Conservation (phyloP, 345 rosid species). For the Excoecaria agallocha region DNA sequence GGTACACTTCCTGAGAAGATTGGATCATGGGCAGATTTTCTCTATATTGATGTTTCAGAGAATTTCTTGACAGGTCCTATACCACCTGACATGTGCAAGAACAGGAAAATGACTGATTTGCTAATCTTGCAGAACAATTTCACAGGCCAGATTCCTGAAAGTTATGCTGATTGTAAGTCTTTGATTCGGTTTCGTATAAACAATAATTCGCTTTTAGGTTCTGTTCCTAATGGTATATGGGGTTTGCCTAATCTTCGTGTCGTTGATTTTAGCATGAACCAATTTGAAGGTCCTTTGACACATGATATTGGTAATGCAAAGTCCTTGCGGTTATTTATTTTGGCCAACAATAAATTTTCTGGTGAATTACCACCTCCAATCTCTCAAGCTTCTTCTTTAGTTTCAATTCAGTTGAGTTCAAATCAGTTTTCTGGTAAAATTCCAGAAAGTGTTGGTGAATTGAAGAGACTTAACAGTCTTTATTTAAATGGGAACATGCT, state of each 20-base stretch:
- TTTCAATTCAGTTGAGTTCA: conserved; percentile 41
- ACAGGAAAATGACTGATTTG: conserved; percentile 53
- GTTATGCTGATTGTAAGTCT: conserved; percentile 52
- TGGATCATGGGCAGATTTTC: conserved; percentile 56
- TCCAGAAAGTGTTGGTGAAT: conserved; percentile 47
- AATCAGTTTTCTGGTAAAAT: conserved; percentile 57
- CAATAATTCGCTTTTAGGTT: conserved; percentile 63
- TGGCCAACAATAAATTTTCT: conserved; percentile 54
- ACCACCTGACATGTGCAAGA: conserved; percentile 82
- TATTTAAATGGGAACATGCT: conserved; percentile 47
- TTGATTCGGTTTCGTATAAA: conserved; percentile 56
- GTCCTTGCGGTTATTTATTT: conserved; percentile 49
- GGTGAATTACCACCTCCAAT: conserved; percentile 57
- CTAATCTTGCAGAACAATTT: conserved; percentile 64
- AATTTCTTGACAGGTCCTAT: conserved; percentile 68
- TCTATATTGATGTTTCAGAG: conserved; percentile 68
- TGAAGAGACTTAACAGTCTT: conserved; percentile 53
- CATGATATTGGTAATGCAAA: conserved; percentile 52
- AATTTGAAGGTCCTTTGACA: conserved; percentile 54
- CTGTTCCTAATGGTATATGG: conserved; percentile 67
- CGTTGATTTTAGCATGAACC: conserved; percentile 61
- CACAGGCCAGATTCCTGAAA: conserved; percentile 58
- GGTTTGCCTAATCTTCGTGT: conserved; percentile 58
- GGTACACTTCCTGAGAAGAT: conserved; percentile 64
- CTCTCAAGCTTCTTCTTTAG: conserved; percentile 54